phyloP scores from a whole-genome alignment of 768 basidiomycete species.

The Amanita rubescens region DNA sequence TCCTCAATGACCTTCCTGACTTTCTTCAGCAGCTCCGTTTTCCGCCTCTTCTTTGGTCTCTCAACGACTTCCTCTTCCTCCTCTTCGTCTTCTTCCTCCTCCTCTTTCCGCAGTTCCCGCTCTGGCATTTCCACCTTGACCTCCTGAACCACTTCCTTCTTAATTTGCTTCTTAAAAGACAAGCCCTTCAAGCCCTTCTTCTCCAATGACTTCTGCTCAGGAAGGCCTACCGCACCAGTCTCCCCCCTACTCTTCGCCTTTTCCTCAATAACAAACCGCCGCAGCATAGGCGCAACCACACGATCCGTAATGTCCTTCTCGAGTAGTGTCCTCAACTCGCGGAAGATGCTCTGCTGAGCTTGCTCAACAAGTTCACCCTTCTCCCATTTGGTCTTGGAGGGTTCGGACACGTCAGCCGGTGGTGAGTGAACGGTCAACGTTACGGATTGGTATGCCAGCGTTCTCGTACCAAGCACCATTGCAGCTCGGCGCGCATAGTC shows the following conservation, averaged over 20 bases:
- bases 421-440: conserved; percentile 44
- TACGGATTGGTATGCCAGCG: conserved; percentile 53
- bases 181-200: conserved; percentile 38
- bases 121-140: conserved; percentile 20
- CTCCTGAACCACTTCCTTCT: conserved; percentile 33
- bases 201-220: conserved; percentile 21
- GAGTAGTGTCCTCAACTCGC: conserved; percentile 46
- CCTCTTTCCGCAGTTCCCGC: conserved; percentile 18
- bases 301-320: conserved; percentile 63
- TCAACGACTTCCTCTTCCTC: conserved; percentile 31
- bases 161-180: conserved; percentile 41
- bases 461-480: conserved; percentile 51
- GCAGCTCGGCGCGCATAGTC: conserved; percentile 61
- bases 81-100: conserved; percentile 20
- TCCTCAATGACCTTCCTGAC: conserved; percentile 31
- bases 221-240: conserved; percentile 7
- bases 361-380: conserved; percentile 44
- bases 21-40: conserved; percentile 35
- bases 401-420: conserved; percentile 25
- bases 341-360: conserved; percentile 48
- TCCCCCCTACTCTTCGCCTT: conserved; percentile 39
- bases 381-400: conserved; percentile 42
- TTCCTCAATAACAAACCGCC: conserved; percentile 46
- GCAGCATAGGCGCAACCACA: conserved; percentile 46
- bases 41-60: conserved; percentile 53